Conservation (phyloP, 2,329 filamentous ascomycete genomes). For the Penicillium frequentans region DNA sequence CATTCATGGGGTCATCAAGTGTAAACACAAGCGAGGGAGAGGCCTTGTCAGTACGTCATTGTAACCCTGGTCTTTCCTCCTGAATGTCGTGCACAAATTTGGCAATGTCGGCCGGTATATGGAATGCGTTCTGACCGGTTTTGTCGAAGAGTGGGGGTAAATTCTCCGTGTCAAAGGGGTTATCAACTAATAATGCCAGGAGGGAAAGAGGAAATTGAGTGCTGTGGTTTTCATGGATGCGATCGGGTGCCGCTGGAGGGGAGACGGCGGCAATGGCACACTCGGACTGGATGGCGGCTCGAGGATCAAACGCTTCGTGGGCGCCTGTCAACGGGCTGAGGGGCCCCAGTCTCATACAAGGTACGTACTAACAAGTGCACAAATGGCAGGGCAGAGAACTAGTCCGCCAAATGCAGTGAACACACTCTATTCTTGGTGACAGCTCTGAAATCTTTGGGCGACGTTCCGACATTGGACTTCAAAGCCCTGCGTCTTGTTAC, state of each 20-base stretch:
- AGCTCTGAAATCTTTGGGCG: conserved; percentile 1
- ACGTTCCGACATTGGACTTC: conserved; percentile 1
- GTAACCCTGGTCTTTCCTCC: conserved; percentile 9
- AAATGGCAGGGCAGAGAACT: conserved; percentile 18
- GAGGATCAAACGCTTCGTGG: conserved; percentile 22
- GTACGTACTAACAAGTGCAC: conserved; percentile 29
- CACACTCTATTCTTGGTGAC: neutral
- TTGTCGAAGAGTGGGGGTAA: conserved; percentile 16
- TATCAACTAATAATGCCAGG: conserved; percentile 12
- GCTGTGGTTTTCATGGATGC: conserved; percentile 24
- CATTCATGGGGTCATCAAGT: conserved; percentile 7
- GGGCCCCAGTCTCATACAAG: conserved; percentile 22
- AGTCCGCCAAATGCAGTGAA: conserved; percentile 9
- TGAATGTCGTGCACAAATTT: conserved; percentile 12
- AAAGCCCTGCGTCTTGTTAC: conserved; percentile 1
- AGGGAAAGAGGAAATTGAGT: conserved; percentile 17
- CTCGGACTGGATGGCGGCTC: conserved; percentile 24
- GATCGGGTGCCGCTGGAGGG: conserved; percentile 22
- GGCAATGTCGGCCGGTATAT: conserved; percentile 11
- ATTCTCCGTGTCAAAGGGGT: conserved; percentile 12
- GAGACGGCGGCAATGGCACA: conserved; percentile 20
- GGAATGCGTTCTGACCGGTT: conserved; percentile 6
- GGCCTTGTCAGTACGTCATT: conserved; percentile 31
- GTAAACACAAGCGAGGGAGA: conserved; percentile 7
- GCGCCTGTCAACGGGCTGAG: conserved; percentile 26